Evolutionary conservation across 164 flowering plant genomes (phyloP).

Genomic region (Brasenia schreberi): DNA sequence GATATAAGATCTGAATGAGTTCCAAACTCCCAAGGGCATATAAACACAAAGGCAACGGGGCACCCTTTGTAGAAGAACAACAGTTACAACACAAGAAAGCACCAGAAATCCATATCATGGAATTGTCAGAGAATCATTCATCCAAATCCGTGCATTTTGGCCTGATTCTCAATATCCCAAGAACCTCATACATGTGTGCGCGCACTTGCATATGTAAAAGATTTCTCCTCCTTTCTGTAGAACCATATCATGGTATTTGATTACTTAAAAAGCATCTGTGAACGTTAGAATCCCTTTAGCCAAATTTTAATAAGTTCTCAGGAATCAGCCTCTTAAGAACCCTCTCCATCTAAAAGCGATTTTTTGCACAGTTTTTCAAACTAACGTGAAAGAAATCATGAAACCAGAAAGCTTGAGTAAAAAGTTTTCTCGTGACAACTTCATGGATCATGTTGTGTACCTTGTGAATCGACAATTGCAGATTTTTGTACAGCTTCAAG

Average conservation of each 20-base stretch:
- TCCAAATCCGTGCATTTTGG: background rate
- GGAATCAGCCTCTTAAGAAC: background rate
- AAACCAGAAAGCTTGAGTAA: background rate
- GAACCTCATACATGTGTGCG: background rate
- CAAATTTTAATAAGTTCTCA: background rate
- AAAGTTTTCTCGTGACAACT: background rate
- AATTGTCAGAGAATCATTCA: background rate
- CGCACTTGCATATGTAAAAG: no score
- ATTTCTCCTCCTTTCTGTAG: no score
- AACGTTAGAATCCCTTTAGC: no score
- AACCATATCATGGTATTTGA: no score
- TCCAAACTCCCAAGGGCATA: background rate
- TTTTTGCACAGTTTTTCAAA: no score
- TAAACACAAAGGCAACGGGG: background rate
- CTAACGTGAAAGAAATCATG: no score
- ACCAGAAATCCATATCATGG: background rate
- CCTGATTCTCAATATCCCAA: background rate
- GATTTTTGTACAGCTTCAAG: conserved; percentile 22
- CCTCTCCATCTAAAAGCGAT: no score
- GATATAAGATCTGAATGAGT: background rate
- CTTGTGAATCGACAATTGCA: conserved; percentile 33
- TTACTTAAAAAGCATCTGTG: no score
- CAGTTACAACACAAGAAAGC: background rate
- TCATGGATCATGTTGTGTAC: conserved; percentile 13
- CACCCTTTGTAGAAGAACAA: no score